A percentile compares a stretch with the other conserved stretches of the same genome.
Conservation (phyloP, 345 rosid genomes). For the Aquilaria malaccensis region DNA sequence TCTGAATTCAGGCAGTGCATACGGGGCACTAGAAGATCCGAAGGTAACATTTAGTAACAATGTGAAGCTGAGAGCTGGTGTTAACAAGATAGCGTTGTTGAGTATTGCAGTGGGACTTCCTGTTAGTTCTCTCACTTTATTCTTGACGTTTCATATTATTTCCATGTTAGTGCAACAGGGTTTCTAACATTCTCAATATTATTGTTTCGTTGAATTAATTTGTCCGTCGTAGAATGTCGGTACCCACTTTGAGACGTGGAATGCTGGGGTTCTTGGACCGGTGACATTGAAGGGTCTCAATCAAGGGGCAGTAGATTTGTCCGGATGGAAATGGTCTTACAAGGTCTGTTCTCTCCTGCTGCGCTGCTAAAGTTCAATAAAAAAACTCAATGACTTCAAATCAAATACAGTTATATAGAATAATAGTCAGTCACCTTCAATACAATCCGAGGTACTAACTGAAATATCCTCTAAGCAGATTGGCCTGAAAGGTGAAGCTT, state of each 20-base stretch:
- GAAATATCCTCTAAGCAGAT: constrained; percentile 23
- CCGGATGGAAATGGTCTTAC: constrained; percentile 81
- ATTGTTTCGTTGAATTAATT: not conserved
- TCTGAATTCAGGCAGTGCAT: constrained; percentile 48
- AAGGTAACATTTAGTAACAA: constrained; percentile 49
- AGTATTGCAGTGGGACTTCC: constrained; percentile 73
- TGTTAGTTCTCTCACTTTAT: constrained; percentile 24
- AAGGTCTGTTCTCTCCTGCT: constrained; percentile 44
- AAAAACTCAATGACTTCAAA: not conserved
- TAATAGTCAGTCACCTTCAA: not conserved
- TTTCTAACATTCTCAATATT: too few relatives aligned
- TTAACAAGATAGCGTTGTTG: constrained; percentile 60
- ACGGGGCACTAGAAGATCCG: constrained; percentile 43
- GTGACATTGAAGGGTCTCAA: constrained; percentile 60
- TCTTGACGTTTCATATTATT: not conserved
- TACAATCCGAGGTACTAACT: not conserved
- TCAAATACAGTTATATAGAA: not conserved
- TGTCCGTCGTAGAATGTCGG: constrained; percentile 58
- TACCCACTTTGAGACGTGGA: constrained; percentile 65
- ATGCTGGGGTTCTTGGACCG: constrained; percentile 78
- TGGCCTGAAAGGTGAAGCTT: constrained; percentile 75
- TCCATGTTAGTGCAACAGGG: too few relatives aligned
- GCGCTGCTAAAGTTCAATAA: not conserved
- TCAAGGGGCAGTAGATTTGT: constrained; percentile 66
- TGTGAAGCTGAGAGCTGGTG: constrained; percentile 60